Percentiles rank a stretch among this genome's conserved stretches.
phyloP scores from a whole-genome alignment of 257 asterid species.

The Rauvolfia tetraphylla region DNA sequence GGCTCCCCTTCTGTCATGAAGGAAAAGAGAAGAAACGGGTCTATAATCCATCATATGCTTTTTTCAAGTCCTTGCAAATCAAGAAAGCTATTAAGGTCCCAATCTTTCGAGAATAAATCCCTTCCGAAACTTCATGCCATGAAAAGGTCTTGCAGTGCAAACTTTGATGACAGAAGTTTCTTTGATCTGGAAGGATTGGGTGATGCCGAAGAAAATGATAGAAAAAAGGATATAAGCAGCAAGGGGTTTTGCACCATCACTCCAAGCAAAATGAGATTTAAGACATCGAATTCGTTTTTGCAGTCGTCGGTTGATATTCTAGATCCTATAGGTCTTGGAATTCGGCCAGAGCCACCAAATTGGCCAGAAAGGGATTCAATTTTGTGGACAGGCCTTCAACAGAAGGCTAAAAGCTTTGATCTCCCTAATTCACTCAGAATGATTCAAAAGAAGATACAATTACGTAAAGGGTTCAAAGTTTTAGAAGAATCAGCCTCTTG shows the following conservation, averaged over 20 bases:
- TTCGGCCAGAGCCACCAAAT: slow-evolving; percentile 65
- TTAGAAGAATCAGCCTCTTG: slow-evolving; percentile 35
- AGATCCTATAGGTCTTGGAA: slow-evolving; percentile 82
- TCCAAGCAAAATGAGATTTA: slow-evolving; percentile 12
- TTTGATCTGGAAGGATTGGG: slow-evolving; percentile 29
- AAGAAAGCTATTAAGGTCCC: background rate
- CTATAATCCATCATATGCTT: background rate
- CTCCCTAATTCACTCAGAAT: slow-evolving; percentile 78
- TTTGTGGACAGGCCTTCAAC: slow-evolving; percentile 51
- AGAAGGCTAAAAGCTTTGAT: slow-evolving; percentile 62
- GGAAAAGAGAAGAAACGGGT: background rate
- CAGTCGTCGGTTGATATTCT: slow-evolving; percentile 53
- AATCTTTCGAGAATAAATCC: background rate
- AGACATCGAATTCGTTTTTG: slow-evolving; percentile 32
- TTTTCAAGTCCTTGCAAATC: background rate
- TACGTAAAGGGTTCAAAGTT: slow-evolving; percentile 29
- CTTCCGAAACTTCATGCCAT: slow-evolving; percentile 4
- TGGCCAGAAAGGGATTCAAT: slow-evolving; percentile 62
- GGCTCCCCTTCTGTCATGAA: background rate
- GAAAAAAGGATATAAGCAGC: too few relatives aligned
- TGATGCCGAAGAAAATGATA: slow-evolving; percentile 23
- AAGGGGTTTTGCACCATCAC: too few relatives aligned
- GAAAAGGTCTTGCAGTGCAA: slow-evolving; percentile 40
- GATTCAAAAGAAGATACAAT: slow-evolving; percentile 64
- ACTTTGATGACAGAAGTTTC: slow-evolving; percentile 6